phyloP scores from a whole-genome alignment of 805 yeast species.

The Saturnispora galanensis region DNA sequence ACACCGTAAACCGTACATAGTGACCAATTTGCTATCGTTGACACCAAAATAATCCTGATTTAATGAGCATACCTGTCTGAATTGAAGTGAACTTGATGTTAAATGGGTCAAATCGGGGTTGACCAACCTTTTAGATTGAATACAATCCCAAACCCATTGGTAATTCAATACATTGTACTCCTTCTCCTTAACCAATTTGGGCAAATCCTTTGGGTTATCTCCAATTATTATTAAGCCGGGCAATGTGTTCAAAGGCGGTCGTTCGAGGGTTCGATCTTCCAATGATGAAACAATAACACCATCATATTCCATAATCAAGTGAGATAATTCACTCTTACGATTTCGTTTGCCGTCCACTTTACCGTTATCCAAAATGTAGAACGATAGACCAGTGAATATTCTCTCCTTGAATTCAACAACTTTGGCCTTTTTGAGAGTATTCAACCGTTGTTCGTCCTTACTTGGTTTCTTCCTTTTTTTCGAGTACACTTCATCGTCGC shows the following conservation, averaged over 20 bases:
- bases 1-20: not conserved
- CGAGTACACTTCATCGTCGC: not conserved
- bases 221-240: conserved; percentile 26
- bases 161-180: conserved; percentile 53
- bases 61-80: no score
- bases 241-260: not conserved
- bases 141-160: conserved; percentile 64
- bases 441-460: conserved; percentile 3
- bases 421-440: not conserved
- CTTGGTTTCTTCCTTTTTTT: not conserved
- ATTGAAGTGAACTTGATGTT: conserved; percentile 16
- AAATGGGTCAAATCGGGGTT: conserved; percentile 55
- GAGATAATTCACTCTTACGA: conserved; percentile 28
- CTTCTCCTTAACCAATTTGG: conserved; percentile 11
- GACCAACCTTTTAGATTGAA: conserved; percentile 32
- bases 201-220: conserved; percentile 17
- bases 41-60: conserved; percentile 49
- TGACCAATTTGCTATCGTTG: conserved; percentile 33
- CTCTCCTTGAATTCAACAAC: not conserved
- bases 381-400: conserved; percentile 37
- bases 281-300: conserved; percentile 34
- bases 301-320: conserved; percentile 29
- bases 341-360: conserved; percentile 19
- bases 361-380: conserved; percentile 47
- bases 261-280: not conserved